Base-by-base conservation (phyloP, 495 filamentous ascomycete genomes). In the Hypoxylon intermedium region DNA sequence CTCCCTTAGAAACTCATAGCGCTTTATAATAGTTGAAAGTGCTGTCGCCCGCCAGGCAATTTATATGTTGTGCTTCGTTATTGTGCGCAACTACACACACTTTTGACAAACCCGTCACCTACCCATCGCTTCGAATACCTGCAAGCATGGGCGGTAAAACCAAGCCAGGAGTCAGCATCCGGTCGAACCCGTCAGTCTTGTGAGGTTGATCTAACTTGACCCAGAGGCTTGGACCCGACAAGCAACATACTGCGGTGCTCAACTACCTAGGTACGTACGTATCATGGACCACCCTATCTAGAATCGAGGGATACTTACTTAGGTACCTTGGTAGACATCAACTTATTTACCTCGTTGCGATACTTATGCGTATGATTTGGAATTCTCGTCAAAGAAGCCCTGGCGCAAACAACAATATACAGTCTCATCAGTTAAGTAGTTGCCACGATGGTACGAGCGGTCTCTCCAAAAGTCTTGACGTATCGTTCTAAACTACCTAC, bases 1-100 rank as follows among this genome's bases (percentile, higher is more conserved):
- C 18, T 21, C 38, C 43, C 47, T 47, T 53, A 63, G 31, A 24
- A 34, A 40, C 7, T 4, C 7, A 7, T 48, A 42, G 31, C 28
- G 31, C 59, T 47, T 45, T 55, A 51, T 51, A 33, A 20, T 36
- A 31, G 24, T 20, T 21, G 19, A 42, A 42, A 7, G 19, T 19
- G 36, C 15, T 18, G 15, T 38, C 36, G 9, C 15, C 36, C 15
- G 18, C 4, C n/a, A 38, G 15, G 36, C 7, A 38, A 15, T 18
- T 2, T 15, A 15, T 16, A 15, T 38, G 36, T 38, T 19, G 4
- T 18, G 15, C 36, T 16, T 38, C 15, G 36, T 16, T 38, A 15
- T 16, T 15, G 36, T 38, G 36, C 15, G 7, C 15, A 12, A 30
- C n/a, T 16, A 15, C n/a, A 19, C 18, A 26, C 16, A 45, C 23